Base-by-base conservation (phyloP, 1,284 basidiomycete species). In the Rhizoctonia solani region DNA sequence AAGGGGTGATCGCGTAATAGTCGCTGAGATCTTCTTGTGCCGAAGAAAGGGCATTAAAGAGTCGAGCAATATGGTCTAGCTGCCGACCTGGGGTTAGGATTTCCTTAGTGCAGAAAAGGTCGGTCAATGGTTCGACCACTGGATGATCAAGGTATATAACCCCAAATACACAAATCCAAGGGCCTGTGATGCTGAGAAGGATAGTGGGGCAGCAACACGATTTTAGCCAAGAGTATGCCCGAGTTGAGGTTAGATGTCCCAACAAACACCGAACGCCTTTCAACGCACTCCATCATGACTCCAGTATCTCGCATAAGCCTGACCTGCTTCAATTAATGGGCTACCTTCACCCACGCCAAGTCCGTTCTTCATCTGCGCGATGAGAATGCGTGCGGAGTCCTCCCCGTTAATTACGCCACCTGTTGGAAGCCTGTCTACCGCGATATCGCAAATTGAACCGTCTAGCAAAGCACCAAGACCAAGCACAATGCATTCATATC, bases 131-230 rank as follows among this genome's bases (percentile, higher is more conserved):
- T 37, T 72, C 68, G 42, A 72, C 56, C 25, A 71, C 47, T 16
- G 63, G 27, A 6, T 47, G 49, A 2, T 56, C 68, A 29, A 59
- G 41, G 29, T 68, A 49, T 16, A 71, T 55, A n/a, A 61, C 69
- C n/a, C 72, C 69, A 14, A 65, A 46, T 25, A 71, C 27, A 54
- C 69, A 69, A 25, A 72, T 49, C 69, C 69, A 70, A 30, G 71
- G 71, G 6, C 71, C 71, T 2, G 69, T 65, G 13, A 70, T 21
- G 4, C 61, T 67, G 16, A 71, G n/a, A 19, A 70, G 16, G 23
- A 71, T 49, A 11, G 67, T 50, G 4, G 70, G 70, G 39, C 70
- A 71, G 46, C 66, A 56, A 16, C 42, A 71, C 21, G 1, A 13
- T 14, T 30, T 44, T n/a, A 34, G 46, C 13, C n/a, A n/a, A 68